A percentile compares a stretch with the other conserved stretches of the same genome.
phyloP scores from a whole-genome alignment of 805 yeast genomes.

The Kregervanrija delftensis region DNA sequence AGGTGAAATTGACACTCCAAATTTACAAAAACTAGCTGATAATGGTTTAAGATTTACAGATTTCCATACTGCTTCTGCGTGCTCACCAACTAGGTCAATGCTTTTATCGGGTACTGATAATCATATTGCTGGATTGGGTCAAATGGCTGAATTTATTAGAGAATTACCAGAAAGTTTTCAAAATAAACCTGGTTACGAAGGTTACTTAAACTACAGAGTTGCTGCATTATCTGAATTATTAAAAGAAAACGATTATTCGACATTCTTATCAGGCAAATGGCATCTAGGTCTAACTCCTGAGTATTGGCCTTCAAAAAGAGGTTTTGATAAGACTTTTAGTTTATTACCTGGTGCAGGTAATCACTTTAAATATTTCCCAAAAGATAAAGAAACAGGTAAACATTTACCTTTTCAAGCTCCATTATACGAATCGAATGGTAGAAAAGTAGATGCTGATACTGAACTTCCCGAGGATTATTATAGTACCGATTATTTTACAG shows the following conservation, averaged over 20 bases:
- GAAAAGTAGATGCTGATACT: slow-evolving; percentile 28
- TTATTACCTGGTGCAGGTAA: slow-evolving; percentile 53
- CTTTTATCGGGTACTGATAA: slow-evolving; percentile 55
- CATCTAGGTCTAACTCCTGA: slow-evolving; percentile 44
- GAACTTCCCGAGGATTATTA: slow-evolving; percentile 41
- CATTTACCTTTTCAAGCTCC: slow-evolving; percentile 31
- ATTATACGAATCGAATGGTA: slow-evolving; percentile 34
- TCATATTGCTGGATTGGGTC: slow-evolving; percentile 55
- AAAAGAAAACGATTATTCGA: slow-evolving; percentile 41
- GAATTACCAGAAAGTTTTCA: slow-evolving; percentile 31
- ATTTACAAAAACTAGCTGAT: slow-evolving; percentile 36
- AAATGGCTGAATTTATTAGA: slow-evolving; percentile 43
- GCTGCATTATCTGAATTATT: slow-evolving; percentile 49
- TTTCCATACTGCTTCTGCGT: slow-evolving; percentile 58
- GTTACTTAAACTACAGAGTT: slow-evolving; percentile 42
- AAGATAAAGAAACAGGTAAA: slow-evolving; percentile 24
- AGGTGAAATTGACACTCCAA: slow-evolving; percentile 52
- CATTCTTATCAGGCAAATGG: slow-evolving; percentile 54
- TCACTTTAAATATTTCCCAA: slow-evolving; percentile 41
- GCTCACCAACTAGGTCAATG: slow-evolving; percentile 61
- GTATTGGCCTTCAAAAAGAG: slow-evolving; percentile 43
- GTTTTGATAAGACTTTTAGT: slow-evolving; percentile 44
- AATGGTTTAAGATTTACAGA: slow-evolving; percentile 46
- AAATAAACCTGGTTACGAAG: slow-evolving; percentile 50
- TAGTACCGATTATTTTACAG: slow-evolving; percentile 38